Conservation (phyloP, 768 basidiomycete species). For the Exidia glandulosa region DNA sequence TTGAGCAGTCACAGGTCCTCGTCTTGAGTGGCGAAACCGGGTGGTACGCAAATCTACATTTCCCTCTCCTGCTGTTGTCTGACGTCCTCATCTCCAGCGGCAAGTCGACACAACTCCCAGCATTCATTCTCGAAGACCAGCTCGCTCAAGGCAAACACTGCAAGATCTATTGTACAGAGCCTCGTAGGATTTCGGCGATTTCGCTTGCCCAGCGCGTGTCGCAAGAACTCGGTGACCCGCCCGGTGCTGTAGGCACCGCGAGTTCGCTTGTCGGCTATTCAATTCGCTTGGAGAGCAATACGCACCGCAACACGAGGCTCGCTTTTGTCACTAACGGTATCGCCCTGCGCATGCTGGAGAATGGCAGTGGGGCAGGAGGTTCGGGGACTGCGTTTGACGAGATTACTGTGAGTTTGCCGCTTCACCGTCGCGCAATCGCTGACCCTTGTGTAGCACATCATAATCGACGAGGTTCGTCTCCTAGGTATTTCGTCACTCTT, state of each 20-base stretch:
- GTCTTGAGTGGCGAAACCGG: constrained; percentile 81
- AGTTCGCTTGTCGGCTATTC: constrained; percentile 87
- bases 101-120: constrained; percentile 93
- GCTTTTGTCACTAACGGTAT: constrained; percentile 92
- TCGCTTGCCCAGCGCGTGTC: constrained; percentile 94
- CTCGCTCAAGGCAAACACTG: constrained; percentile 70
- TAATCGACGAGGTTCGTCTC: constrained; percentile 75
- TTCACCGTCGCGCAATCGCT: neutral
- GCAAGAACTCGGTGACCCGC: constrained; percentile 78
- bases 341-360: constrained; percentile 93
- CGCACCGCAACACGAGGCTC: constrained; percentile 63
- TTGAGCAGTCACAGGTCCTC: constrained; percentile 71
- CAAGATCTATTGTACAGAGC: constrained; percentile 92
- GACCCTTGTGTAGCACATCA: constrained; percentile 54
- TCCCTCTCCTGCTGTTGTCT: constrained; percentile 19
- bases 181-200: constrained; percentile 89
- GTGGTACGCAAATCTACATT: constrained; percentile 31
- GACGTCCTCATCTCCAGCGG: constrained; percentile 40
- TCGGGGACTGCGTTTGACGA: constrained; percentile 83
- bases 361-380: constrained; percentile 55
- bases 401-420: constrained; percentile 56
- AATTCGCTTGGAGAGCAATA: constrained; percentile 83
- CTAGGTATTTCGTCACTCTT: neutral
- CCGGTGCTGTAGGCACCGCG: constrained; percentile 62
- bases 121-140: constrained; percentile 86